Evolutionary conservation across 1,284 basidiomycete genomes (phyloP), one percentile per base, ranked within the genome.

Genomic region (Taiwanofungus camphoratus): DNA sequence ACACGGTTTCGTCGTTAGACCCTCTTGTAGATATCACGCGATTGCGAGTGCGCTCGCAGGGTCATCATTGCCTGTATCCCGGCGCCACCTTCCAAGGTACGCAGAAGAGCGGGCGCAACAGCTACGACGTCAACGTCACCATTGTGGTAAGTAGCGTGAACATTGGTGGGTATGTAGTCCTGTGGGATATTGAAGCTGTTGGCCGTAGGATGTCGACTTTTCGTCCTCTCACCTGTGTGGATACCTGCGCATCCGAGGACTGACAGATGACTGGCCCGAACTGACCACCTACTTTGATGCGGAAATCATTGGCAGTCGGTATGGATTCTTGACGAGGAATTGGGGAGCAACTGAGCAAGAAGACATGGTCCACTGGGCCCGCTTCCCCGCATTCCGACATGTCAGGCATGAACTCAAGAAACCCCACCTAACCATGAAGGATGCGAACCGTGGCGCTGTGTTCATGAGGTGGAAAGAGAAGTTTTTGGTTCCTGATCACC

Each of bases 381-480:
- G 92, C 36, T 95, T 95, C 66, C 87, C 89, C 34, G 85, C 90
- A n/a, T 95, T 92, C 64, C 77, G 82, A 26, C 77, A 83, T 56
- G 74, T 90, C 52, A 76, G 79, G 66, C 70, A 77, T 57, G 78
- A 93, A 53, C 73, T 92, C 51, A 76, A 82, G 58, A 74, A 78
- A 53, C 87, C 88, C 0, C 76, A 82, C 49, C 59, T 88, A 62
- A 86, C 85, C 20, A 81, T 92, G 57, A 71, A 79, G 47, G 86
- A 87, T 52, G 71, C 79, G 20, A 81, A 84, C 56, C 75, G 81
- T 33, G 81, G 82, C 4, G 82, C 82, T 16, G 79, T 88, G 20
- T 98, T 97, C 62, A 92, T 98, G 87, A 75, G 94, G 46, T 96
- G 93, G 88, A 98, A 98, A 67, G 94, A 98, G 66, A 77, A 85